Evolutionary conservation across 495 filamentous ascomycete genomes (phyloP).

Genomic region (Annulohypoxylon stygium): DNA sequence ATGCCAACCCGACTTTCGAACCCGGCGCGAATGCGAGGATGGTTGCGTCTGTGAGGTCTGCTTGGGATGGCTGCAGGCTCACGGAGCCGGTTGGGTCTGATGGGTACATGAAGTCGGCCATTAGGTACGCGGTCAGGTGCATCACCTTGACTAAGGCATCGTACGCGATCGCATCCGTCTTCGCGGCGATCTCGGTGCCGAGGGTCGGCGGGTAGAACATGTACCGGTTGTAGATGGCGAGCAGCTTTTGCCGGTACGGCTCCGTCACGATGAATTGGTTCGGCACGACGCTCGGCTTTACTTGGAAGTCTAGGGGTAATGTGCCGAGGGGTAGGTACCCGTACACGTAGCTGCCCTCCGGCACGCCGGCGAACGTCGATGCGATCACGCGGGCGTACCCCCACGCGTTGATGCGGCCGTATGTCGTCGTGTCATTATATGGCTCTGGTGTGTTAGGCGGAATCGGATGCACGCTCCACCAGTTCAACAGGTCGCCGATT

Average conservation of each 20-base stretch:
- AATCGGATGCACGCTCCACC: constrained; percentile 61
- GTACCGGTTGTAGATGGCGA: constrained; percentile 69
- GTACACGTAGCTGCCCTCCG: constrained; percentile 52
- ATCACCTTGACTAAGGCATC: constrained; percentile 58
- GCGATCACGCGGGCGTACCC: constrained; percentile 64
- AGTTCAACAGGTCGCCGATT: constrained; percentile 60
- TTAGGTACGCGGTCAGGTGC: constrained; percentile 62
- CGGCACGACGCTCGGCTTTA: constrained; percentile 54
- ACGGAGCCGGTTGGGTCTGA: constrained; percentile 48
- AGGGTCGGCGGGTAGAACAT: constrained; percentile 45
- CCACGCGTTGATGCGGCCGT: constrained; percentile 63
- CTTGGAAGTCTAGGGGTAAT: constrained; percentile 49
- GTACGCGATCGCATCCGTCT: constrained; percentile 52
- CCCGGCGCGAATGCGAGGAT: constrained; percentile 62
- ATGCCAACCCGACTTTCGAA: constrained; percentile 63
- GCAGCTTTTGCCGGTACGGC: constrained; percentile 57
- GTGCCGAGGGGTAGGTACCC: constrained; percentile 61
- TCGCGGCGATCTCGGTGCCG: constrained; percentile 31
- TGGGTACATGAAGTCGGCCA: constrained; percentile 64
- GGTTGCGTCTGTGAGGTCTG: constrained; percentile 57
- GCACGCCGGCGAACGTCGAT: constrained; percentile 56
- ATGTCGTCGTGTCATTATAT: constrained; percentile 62
- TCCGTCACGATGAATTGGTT: constrained; percentile 56
- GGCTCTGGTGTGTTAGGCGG: constrained; percentile 60
- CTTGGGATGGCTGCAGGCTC: constrained; percentile 62